Base-by-base conservation (phyloP, 352 stramenopile species). In the Phytophthora pluvialis region DNA sequence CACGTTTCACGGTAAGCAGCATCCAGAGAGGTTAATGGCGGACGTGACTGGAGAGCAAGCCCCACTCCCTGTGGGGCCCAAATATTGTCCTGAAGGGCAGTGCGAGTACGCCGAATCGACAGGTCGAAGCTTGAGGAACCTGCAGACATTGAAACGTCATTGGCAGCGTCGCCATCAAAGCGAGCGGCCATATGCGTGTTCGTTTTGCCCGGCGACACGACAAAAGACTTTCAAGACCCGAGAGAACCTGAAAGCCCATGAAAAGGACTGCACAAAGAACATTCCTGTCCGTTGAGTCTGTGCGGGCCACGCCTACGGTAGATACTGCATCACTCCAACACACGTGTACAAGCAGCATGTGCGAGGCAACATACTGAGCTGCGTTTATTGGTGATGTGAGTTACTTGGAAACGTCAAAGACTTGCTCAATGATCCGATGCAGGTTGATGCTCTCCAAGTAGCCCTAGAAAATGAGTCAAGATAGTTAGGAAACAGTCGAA, bases 391-490 rank as follows among this genome's bases (percentile, higher is more conserved):
- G 16, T 39, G 32, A 39, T 40, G 25, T 35, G 52, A 18, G 15
- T 84, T 86, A 94, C 74, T 93, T 93, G 59, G 80, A 80, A 56
- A 94, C 86, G 59, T 94, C 83, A 48, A 95, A 93, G 53, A 93
- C 82, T 69, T 88, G 73, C 31, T 94, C 87, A 67, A 94, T 86
- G 60, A 95, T 89, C 57, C 79, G 78, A 54, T 93, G 87, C 31
- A 95, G 74, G 64, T 95, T 95, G 66, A 95, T 95, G 66, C 85
- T 94, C 56, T 93, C 85, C 51, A 95, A 67, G 61, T 95, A 90
- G 50, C 87, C 85, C 82, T 91, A 63, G 5, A 31, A 72, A 12
- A 50, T 18, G 15, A 21, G 10, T 36, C 32, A 50, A 62, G 21
- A 16, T 0, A 43, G 12, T 56, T 56, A 51, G 39, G 8, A 39